Base-by-base conservation (phyloP, 306 rosid species). In the Rosa chinensis region DNA sequence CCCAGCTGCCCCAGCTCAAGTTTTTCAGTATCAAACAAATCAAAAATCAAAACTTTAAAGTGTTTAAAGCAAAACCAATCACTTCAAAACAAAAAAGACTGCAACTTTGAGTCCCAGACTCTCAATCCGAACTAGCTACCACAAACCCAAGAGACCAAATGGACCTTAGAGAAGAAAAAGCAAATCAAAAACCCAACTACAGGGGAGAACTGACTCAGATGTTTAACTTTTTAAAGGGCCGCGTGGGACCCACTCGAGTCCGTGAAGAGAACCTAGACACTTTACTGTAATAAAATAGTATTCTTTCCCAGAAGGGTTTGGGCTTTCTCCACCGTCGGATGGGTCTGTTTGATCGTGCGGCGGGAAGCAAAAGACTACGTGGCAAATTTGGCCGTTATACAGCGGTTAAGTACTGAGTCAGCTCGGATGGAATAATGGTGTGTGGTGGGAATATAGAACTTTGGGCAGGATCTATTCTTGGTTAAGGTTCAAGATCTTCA, bases 181-280 rank as follows among this genome's bases (percentile, higher is more conserved):
- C 8, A 42, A 48, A 49, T 28, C 63, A 6, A 0, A 0, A 35
- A 13, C 28, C 62, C 35, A 40, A 20, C 3, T 10, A 21, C 50
- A 56, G 52, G 39, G 5, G 45, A 50, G 55, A 50, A 55, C 64
- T 45, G 72, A 55, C 25, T n/a, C 74, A 21, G 74, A 25, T 23
- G 17, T 18, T 23, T 1, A n/a, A 5, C 2, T 11, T 49, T 17
- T 53, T 5, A 52, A 11, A 1, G 17, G 14, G 56, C 72, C n/a
- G 10, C 16, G 37, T 73, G 81, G 74, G 79, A 25, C 88, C 91
- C 92, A 75, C 83, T 16, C 10, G 63, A 23, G 45, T 67, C 45
- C 70, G 82, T 89, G 88, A 87, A 82, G 83, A 67, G 92, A 89
- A 87, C 90, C 85, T 78, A 9, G 91, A 81, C 91, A 5, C 32